phyloP scores from a whole-genome alignment of 2,329 filamentous ascomycete species.

The Parasarocladium wereldwijsianum region DNA sequence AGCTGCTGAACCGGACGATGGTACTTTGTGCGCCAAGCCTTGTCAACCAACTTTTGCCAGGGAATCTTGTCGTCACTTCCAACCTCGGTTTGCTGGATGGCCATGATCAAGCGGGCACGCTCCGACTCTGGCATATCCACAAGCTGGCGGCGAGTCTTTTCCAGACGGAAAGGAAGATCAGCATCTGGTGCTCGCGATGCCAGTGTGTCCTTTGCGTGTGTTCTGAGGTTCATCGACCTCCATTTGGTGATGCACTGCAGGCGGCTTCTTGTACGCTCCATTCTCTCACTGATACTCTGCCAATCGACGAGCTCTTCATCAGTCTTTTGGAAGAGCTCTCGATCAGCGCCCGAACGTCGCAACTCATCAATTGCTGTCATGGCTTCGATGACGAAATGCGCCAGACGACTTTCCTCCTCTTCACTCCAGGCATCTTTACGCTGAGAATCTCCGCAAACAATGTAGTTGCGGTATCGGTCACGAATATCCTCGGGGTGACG shows the following conservation, averaged over 20 bases:
- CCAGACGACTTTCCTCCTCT: slow-evolving; percentile 42
- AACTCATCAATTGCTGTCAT: slow-evolving; percentile 30
- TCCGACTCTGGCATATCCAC: slow-evolving; percentile 26
- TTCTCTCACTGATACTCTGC: slow-evolving; percentile 45
- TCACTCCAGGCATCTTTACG: slow-evolving; percentile 43
- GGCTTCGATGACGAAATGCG: slow-evolving; percentile 35
- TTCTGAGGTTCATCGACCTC: slow-evolving; percentile 29
- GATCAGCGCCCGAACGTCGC: slow-evolving; percentile 17
- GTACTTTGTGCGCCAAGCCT: slow-evolving; percentile 23
- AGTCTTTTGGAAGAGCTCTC: slow-evolving; percentile 19
- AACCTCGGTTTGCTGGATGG: slow-evolving; percentile 26
- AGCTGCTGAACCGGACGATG: slow-evolving; percentile 21
- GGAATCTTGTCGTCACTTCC: slow-evolving; percentile 30
- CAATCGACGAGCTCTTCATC: slow-evolving; percentile 48
- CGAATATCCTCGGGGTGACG: slow-evolving; percentile 51
- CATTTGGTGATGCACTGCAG: slow-evolving; percentile 58
- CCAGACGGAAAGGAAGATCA: slow-evolving; percentile 24
- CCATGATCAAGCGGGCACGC: slow-evolving; percentile 26
- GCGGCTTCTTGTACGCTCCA: slow-evolving; percentile 46
- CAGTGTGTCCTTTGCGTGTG: slow-evolving; percentile 17
- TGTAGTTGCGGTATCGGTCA: slow-evolving; percentile 56
- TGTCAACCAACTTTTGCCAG: slow-evolving; percentile 30
- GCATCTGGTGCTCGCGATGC: slow-evolving; percentile 17
- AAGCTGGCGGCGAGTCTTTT: slow-evolving; percentile 26
- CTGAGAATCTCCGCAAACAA: slow-evolving; percentile 39